A percentile compares a stretch with the other conserved stretches of the same genome.
phyloP scores from a whole-genome alignment of 2,329 filamentous ascomycete genomes.

The Calonectria honghensis region DNA sequence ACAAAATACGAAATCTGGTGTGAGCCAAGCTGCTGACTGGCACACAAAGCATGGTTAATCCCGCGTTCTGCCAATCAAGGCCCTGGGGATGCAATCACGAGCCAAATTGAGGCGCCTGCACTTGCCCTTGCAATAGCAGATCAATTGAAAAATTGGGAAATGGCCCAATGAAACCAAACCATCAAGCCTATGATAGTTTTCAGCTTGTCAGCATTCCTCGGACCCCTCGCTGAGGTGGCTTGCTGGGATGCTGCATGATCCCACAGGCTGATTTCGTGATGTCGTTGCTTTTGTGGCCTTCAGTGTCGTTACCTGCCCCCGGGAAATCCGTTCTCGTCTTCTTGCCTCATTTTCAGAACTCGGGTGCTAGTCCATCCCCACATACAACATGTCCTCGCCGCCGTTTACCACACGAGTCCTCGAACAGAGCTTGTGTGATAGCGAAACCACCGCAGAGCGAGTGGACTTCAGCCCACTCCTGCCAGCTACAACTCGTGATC shows the following conservation, averaged over 20 bases:
- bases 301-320: neutral
- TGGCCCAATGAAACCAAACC: neutral
- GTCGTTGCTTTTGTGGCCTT: neutral
- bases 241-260: neutral
- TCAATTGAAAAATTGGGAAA: too few species aligned
- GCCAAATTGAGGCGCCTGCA: neutral
- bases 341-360: neutral
- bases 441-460: neutral
- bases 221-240: neutral
- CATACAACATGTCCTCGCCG: neutral
- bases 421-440: neutral
- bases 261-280: neutral
- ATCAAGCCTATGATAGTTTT: neutral
- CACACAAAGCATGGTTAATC: neutral
- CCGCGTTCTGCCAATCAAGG: neutral
- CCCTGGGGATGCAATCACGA: neutral
- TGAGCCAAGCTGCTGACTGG: too few species aligned
- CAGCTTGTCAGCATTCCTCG: neutral
- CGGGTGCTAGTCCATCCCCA: neutral
- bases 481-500: neutral
- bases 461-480: neutral
- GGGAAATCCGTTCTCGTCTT: neutral
- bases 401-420: neutral
- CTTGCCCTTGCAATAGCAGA: neutral
- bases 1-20: too few species aligned